A percentile compares a stretch with the other conserved stretches of the same genome.
Conservation (phyloP, 1,139 yeast species). For the Saccharomyces hybrid region DNA sequence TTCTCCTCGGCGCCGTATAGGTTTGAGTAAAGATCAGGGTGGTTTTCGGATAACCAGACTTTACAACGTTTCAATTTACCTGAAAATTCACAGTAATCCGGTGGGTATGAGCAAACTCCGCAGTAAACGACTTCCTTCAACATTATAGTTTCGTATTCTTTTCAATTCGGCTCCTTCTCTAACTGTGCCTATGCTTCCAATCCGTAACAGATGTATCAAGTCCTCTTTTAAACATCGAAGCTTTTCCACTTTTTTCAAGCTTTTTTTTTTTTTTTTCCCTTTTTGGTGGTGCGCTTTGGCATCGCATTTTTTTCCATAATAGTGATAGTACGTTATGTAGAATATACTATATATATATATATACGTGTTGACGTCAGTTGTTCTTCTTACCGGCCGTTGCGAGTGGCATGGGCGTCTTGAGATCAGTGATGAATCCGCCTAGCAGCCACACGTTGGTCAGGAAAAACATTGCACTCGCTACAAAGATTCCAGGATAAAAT, state of each 20-base stretch:
- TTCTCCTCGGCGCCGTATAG: conserved; percentile 40
- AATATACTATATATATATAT: not conserved
- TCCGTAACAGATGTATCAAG: no score
- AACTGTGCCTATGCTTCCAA: no score
- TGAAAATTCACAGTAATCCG: conserved; percentile 92
- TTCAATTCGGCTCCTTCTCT: not conserved
- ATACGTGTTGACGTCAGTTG: not conserved
- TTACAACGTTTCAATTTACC: conserved; percentile 75
- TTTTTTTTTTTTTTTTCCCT: not conserved
- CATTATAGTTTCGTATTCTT: not conserved
- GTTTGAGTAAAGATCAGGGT: conserved; percentile 49
- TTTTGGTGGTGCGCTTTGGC: not conserved
- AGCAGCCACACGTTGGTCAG: conserved; percentile 58
- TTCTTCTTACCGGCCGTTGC: not conserved
- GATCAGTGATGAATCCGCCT: conserved; percentile 41
- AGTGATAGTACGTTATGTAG: no score
- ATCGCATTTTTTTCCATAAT: no score
- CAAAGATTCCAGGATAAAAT: conserved; percentile 55
- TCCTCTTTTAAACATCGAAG: no score
- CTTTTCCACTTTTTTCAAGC: no score
- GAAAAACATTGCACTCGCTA: conserved; percentile 60
- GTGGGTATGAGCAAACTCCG: conserved; percentile 79
- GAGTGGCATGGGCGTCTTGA: not conserved
- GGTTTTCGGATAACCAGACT: conserved; percentile 62
- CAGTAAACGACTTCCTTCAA: conserved; percentile 59